A percentile compares a stretch with the other conserved stretches of the same genome.
phyloP scores from a whole-genome alignment of 179 eudicot species.

The Silene coronaria region DNA sequence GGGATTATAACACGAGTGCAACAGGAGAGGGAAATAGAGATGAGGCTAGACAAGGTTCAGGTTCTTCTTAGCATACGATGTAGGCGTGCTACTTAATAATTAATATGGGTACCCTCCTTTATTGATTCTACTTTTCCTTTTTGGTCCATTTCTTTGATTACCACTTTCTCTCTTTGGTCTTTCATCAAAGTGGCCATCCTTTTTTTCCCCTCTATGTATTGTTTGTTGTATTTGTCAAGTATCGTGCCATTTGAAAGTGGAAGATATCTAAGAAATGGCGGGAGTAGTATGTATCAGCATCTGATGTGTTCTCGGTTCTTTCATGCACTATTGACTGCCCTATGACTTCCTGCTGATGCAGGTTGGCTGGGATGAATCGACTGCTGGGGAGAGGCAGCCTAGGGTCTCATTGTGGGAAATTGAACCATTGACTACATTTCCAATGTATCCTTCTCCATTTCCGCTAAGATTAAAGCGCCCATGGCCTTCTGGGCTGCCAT shows the following conservation, averaged over 20 bases:
- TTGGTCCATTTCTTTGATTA: too few species aligned
- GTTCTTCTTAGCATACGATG: too few species aligned
- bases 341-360: constrained; percentile 14
- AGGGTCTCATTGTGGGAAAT: constrained; percentile 46
- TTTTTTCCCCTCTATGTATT: background rate
- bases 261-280: too few species aligned
- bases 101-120: too few species aligned
- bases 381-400: constrained; percentile 47
- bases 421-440: constrained; percentile 47
- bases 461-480: constrained; percentile 40
- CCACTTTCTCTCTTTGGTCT: too few species aligned
- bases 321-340: background rate
- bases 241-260: too few species aligned
- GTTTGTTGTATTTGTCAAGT: background rate
- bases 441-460: constrained; percentile 47
- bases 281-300: constrained; percentile 1
- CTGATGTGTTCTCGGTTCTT: constrained; percentile 1
- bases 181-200: background rate
- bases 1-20: too few species aligned
- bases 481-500: constrained; percentile 39
- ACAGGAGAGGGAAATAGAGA: too few species aligned
- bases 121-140: too few species aligned
- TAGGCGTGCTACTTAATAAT: too few species aligned
- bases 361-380: constrained; percentile 53
- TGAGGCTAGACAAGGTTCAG: too few species aligned